Base-by-base conservation (phyloP, 441 rosid species). In the Brassica hybrid region DNA sequence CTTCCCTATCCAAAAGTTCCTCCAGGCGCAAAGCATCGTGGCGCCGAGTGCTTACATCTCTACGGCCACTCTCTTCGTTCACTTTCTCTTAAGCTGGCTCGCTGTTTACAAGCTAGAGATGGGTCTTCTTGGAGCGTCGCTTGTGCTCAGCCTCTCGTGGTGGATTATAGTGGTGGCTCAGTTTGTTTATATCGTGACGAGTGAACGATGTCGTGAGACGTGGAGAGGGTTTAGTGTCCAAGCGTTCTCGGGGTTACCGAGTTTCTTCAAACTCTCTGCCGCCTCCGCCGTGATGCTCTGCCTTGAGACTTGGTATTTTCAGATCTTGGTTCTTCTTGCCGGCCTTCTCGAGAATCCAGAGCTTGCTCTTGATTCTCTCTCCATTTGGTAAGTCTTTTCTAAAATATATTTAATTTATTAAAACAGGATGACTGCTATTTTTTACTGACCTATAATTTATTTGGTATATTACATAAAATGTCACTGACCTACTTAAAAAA, bases 201-300 rank as follows among this genome's bases (percentile, higher is more conserved):
- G 90, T 58, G 84, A 86, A 2, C 72, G 71, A 71, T 87, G 90
- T 60, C 77, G 60, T 57, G 16, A 77, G 2, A 86, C 90, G 0
- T 89, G 90, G 89, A 21, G 19, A 4, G 91, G 93, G 1, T 84
- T 89, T 52, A 83, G 78, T 11, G 16, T 78, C 0, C 80, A 84
- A 19, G 93, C 93, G 2, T 89, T 89, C 50, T 71, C 75, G 0
- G 89, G 90, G 3, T 61, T 87, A 43, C 57, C 74, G 14, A 75
- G 65, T 16, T 89, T 87, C 77, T 86, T 86, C 38, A 82, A 83
- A 83, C 84, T 87, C 57, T 87, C 91, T 19, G 88, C 86, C 7
- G 83, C 89, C 2, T 89, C 93, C 1, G 91, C 93, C 38, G 88
- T 89, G 56, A 89, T 89, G 93, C 81, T 89, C 72, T 86, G 90